Percentiles rank a stretch among this genome's conserved stretches.
phyloP scores from a whole-genome alignment of 148 eudicot genomes.

The Chenopodium berlandieri region DNA sequence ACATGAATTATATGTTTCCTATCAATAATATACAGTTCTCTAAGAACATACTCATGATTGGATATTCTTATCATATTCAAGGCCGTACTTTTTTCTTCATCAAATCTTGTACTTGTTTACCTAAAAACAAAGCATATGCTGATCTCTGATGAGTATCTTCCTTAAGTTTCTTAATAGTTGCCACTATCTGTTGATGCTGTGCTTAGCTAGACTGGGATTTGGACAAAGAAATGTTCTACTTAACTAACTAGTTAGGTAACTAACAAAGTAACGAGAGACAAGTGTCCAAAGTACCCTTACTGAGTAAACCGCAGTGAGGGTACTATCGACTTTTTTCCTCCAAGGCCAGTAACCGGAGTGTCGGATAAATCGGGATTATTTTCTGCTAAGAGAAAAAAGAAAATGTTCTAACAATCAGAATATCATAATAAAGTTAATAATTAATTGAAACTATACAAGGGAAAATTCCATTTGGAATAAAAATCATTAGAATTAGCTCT shows the following conservation, averaged over 20 bases:
- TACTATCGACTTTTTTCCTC: too few relatives aligned
- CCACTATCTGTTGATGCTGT: background rate
- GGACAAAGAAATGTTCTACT: background rate
- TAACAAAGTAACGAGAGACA: background rate
- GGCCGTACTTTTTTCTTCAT: conserved; percentile 17
- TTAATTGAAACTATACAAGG: background rate
- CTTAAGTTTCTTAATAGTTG: background rate
- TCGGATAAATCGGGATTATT: too few relatives aligned
- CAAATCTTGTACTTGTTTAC: conserved; percentile 9
- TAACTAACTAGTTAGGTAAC: background rate
- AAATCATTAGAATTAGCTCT: conserved; percentile 23
- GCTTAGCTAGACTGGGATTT: background rate
- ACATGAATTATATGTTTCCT: conserved; percentile 13
- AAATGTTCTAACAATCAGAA: too few relatives aligned
- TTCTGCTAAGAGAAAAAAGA: background rate
- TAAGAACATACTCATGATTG: conserved; percentile 16
- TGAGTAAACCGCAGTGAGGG: background rate
- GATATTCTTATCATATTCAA: conserved; percentile 24
- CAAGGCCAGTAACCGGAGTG: too few relatives aligned
- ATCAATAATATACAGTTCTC: conserved; percentile 17
- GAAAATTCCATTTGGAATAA: conserved; percentile 17
- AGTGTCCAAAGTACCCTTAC: background rate
- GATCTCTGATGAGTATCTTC: conserved; percentile 16
- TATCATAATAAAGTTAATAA: background rate
- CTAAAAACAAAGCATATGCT: conserved; percentile 20